Conservation (phyloP, 2,329 filamentous ascomycete genomes). For the Aspergillus ochraceus region DNA sequence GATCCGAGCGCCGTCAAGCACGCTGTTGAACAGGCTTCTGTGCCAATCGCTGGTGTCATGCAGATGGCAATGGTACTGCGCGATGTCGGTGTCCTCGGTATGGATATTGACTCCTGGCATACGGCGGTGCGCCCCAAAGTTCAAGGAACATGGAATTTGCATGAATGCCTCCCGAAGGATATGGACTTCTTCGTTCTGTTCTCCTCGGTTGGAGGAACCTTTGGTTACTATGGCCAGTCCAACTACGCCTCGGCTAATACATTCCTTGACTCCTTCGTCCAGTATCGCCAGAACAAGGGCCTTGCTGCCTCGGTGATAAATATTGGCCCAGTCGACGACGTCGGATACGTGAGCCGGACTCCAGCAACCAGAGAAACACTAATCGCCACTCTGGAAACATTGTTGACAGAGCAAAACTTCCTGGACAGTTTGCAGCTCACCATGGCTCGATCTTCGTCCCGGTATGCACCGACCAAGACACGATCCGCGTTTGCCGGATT, state of each 20-base stretch:
- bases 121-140: constrained; percentile 14
- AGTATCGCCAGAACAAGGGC: constrained; percentile 18
- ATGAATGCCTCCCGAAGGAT: constrained; percentile 5
- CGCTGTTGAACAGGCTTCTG: not conserved
- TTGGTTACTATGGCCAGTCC: constrained; percentile 40
- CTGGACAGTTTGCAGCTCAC: not conserved
- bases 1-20: not conserved
- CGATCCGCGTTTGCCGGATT: not conserved
- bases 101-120: constrained; percentile 4
- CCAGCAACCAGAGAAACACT: not conserved
- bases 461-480: not conserved
- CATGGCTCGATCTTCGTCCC: not conserved
- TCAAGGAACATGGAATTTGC: constrained; percentile 23
- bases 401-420: not conserved
- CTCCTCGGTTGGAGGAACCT: constrained; percentile 28
- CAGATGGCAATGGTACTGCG: constrained; percentile 25
- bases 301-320: constrained; percentile 19
- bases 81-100: constrained; percentile 11
- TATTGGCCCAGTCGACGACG: constrained; percentile 20
- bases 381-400: not conserved
- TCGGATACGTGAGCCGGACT: constrained; percentile 20
- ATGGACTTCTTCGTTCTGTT: constrained; percentile 25
- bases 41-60: constrained; percentile 18
- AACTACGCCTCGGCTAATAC: constrained; percentile 37
- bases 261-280: constrained; percentile 26